Conservation (phyloP, 2,329 filamentous ascomycete genomes). For the Emericellopsis atlantica region DNA sequence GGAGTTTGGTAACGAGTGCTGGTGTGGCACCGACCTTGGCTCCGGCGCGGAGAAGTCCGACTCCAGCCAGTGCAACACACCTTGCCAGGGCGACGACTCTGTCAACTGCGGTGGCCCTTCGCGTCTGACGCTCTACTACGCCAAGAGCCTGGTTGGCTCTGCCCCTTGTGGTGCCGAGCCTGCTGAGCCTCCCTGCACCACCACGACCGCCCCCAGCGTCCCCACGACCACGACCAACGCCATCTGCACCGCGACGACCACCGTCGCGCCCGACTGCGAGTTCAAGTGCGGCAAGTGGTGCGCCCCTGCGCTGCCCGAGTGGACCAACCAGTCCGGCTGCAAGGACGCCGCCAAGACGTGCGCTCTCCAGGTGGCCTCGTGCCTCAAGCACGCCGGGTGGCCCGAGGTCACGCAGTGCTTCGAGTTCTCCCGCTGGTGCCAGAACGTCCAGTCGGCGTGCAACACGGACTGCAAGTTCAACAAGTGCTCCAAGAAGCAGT, state of each 20-base stretch:
- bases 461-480: slow-evolving; percentile 16
- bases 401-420: slow-evolving; percentile 36
- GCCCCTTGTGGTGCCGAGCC: slow-evolving; percentile 31
- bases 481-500: slow-evolving; percentile 28
- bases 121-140: slow-evolving; percentile 31
- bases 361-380: slow-evolving; percentile 32
- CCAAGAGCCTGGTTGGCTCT: slow-evolving; percentile 33
- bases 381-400: slow-evolving; percentile 38
- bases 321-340: slow-evolving; percentile 28
- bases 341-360: slow-evolving; percentile 28
- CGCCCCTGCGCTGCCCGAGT: slow-evolving; percentile 34
- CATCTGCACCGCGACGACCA: slow-evolving; percentile 33
- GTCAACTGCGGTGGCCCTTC: slow-evolving; percentile 29
- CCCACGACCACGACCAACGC: slow-evolving; percentile 13
- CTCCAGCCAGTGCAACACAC: slow-evolving; percentile 29
- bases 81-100: slow-evolving; percentile 34
- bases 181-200: slow-evolving; percentile 4
- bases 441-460: slow-evolving; percentile 31
- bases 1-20: slow-evolving; percentile 33
- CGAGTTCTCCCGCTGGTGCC: slow-evolving; percentile 36
- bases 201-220: slow-evolving; percentile 1
- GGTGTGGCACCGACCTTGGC: slow-evolving; percentile 39
- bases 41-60: slow-evolving; percentile 25
- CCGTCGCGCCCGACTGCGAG: slow-evolving; percentile 34
- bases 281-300: slow-evolving; percentile 44